A percentile compares a stretch with the other conserved stretches of the same genome.
These are phyloP conservation scores for Fusarium irregulare DNA, from an alignment of 2,329 filamentous ascomycete species.

Conservation along the genomic window DNA sequence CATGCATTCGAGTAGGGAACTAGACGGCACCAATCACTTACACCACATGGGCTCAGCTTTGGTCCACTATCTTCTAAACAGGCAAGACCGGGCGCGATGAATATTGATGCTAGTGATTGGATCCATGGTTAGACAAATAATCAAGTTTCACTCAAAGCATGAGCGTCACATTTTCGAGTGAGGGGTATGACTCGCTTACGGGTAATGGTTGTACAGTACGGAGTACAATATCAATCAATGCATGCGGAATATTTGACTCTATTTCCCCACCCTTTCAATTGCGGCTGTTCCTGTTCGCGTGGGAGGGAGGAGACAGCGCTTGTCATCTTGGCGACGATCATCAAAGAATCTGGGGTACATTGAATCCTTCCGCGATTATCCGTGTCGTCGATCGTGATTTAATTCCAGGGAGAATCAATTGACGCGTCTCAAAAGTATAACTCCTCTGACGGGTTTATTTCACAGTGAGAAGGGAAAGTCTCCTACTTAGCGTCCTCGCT, in stretches of 20 bases:
- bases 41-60: constrained; percentile 15
- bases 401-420: background rate
- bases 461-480: background rate
- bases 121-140: background rate
- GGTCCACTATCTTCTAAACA: background rate
- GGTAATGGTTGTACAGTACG: background rate
- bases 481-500: background rate
- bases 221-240: background rate
- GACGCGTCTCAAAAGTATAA: background rate
- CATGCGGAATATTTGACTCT: background rate
- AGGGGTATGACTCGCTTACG: background rate
- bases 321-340: background rate
- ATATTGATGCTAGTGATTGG: background rate
- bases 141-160: background rate
- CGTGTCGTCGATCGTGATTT: background rate
- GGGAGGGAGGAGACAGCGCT: background rate
- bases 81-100: background rate
- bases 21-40: constrained; percentile 25
- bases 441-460: background rate
- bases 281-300: background rate
- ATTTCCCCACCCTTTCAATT: background rate
- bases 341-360: background rate
- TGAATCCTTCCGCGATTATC: background rate
- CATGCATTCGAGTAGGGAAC: background rate
- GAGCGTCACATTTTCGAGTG: background rate